Conservation (phyloP, 78 protist genomes). For the Anaeramoeba ignava region DNA sequence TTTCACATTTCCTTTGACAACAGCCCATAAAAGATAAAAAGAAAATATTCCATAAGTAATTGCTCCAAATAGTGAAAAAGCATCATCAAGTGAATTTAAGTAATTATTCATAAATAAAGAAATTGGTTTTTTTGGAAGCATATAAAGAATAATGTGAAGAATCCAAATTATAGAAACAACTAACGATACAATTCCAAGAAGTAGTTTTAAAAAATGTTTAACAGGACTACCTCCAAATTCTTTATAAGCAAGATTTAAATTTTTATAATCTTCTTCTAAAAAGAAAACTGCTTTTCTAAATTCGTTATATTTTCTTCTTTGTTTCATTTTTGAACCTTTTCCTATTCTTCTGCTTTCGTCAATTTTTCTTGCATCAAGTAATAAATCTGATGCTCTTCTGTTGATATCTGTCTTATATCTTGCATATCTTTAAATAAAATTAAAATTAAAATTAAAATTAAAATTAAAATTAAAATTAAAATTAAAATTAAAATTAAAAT, state of each 20-base stretch:
- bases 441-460: too few relatives aligned
- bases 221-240: constrained; percentile 51
- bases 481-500: too few relatives aligned
- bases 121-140: constrained; percentile 13
- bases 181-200: constrained; percentile 39
- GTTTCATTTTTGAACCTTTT: too few relatives aligned
- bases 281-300: constrained; percentile 42
- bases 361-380: background rate
- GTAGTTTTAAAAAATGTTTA: constrained; percentile 2
- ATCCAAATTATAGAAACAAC: constrained; percentile 52
- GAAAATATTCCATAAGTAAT: constrained; percentile 55
- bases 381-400: constrained; percentile 8
- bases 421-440: too few relatives aligned
- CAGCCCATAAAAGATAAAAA: constrained; percentile 52
- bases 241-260: constrained; percentile 9
- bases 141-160: constrained; percentile 54
- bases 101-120: constrained; percentile 52
- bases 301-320: constrained; percentile 15
- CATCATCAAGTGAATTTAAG: constrained; percentile 38
- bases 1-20: constrained; percentile 62
- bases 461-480: too few relatives aligned
- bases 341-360: background rate
- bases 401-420: background rate
- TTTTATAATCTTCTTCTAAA: constrained; percentile 47
- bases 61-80: constrained; percentile 60